A percentile compares a stretch with the other conserved stretches of the same genome.
phyloP scores from a whole-genome alignment of 805 yeast species.

The Yamadazyma endophytica region DNA sequence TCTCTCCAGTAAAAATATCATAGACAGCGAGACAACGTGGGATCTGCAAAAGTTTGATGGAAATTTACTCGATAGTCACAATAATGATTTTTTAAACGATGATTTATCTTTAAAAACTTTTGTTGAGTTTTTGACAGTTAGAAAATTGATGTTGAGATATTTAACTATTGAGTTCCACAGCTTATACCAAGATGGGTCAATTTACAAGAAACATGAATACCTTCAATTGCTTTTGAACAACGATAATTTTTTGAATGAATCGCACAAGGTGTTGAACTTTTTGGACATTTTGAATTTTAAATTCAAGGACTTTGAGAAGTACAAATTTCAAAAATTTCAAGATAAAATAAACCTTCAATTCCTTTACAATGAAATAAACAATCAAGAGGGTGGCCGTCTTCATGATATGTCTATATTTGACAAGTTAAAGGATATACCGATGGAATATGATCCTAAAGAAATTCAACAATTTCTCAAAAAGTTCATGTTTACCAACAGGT shows the following conservation, averaged over 20 bases:
- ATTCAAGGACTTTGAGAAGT: slow-evolving; percentile 40
- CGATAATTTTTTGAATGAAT: slow-evolving; percentile 48
- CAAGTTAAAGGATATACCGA: no score
- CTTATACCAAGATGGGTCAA: slow-evolving; percentile 36
- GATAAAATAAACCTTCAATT: slow-evolving; percentile 26
- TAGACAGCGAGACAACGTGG: slow-evolving; percentile 57
- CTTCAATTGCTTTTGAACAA: slow-evolving; percentile 50
- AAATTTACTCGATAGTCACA: slow-evolving; percentile 18
- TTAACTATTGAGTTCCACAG: slow-evolving; percentile 71
- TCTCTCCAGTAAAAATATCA: slow-evolving; percentile 49
- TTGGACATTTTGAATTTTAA: slow-evolving; percentile 67
- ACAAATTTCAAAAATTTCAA: slow-evolving; percentile 26
- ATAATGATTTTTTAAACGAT: slow-evolving; percentile 31
- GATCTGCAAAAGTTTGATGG: slow-evolving; percentile 39
- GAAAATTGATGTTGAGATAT: slow-evolving; percentile 60
- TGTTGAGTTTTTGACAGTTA: slow-evolving; percentile 54
- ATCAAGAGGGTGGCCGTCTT: slow-evolving; percentile 4
- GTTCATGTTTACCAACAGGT: slow-evolving; percentile 42
- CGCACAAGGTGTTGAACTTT: slow-evolving; percentile 65
- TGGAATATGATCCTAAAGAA: neutral
- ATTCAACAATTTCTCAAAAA: slow-evolving; percentile 28
- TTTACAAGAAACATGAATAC: slow-evolving; percentile 50
- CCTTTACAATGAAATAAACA: slow-evolving; percentile 19
- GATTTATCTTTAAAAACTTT: slow-evolving; percentile 47
- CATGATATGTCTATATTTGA: neutral